phyloP scores from a whole-genome alignment of 2,329 filamentous ascomycete genomes.

The Ceratocystis variospora region DNA sequence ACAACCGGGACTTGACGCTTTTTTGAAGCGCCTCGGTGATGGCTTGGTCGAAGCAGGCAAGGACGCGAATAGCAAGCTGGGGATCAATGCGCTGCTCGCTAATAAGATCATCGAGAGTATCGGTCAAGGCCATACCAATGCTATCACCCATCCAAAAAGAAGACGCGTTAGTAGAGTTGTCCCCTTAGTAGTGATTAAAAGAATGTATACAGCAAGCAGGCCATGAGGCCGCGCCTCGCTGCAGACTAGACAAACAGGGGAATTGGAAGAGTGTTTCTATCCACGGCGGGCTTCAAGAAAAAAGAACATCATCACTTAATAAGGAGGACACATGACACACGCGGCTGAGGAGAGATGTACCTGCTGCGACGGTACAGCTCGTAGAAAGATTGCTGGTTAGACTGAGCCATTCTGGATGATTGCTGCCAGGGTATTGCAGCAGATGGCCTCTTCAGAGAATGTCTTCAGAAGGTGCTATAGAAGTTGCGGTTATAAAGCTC shows the following conservation, averaged over 20 bases:
- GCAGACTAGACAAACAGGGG: not conserved
- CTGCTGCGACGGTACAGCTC: constrained; percentile 98
- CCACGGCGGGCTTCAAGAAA: not conserved
- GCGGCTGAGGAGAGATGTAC: constrained; percentile 38
- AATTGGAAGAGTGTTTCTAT: not conserved
- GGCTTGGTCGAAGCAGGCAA: constrained; percentile 86
- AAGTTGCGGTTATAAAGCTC: not conserved
- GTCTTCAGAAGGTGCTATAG: not conserved
- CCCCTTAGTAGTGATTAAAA: not conserved
- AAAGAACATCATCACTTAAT: not conserved
- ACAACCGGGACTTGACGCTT: constrained; percentile 78
- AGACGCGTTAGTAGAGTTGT: not conserved
- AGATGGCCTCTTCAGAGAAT: constrained; percentile 6
- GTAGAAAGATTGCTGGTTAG: constrained; percentile 49
- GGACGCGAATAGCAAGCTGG: constrained; percentile 95
- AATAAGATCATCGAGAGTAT: constrained; percentile 94
- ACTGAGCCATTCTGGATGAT: constrained; percentile 12
- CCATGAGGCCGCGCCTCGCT: not conserved
- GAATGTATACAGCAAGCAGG: not conserved
- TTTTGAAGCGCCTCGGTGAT: constrained; percentile 85
- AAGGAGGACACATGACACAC: constrained; percentile 5
- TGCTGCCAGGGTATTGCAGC: not conserved
- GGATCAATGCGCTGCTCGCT: constrained; percentile 90
- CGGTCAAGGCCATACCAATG: constrained; percentile 83
- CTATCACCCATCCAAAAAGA: constrained; percentile 36